Evolutionary conservation across 2,329 filamentous ascomycete species (phyloP).

Genomic region (Claviceps pazoutovae): DNA sequence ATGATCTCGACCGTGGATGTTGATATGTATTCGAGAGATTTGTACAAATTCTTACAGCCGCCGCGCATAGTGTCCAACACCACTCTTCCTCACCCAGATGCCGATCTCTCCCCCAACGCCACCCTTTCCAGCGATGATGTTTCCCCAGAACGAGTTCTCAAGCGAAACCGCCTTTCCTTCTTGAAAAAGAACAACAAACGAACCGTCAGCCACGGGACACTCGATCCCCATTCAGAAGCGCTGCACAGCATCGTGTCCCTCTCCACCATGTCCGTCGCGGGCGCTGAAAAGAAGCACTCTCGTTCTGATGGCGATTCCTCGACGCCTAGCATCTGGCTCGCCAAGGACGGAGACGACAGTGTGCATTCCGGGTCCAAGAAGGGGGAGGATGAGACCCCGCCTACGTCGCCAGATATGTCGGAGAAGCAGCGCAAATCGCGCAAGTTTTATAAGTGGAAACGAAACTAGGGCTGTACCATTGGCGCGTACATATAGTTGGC

Average conservation of each 20-base stretch:
- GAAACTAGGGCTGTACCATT: background rate
- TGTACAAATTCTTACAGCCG: background rate
- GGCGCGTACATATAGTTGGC: background rate
- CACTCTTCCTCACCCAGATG: slow-evolving; percentile 47
- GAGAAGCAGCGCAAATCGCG: slow-evolving; percentile 16
- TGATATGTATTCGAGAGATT: background rate
- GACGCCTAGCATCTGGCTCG: slow-evolving; percentile 16
- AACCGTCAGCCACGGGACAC: slow-evolving; percentile 32
- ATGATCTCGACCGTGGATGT: too few species aligned
- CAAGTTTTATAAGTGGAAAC: slow-evolving; percentile 7
- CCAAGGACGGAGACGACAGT: slow-evolving; percentile 27
- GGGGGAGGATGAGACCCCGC: slow-evolving; percentile 21
- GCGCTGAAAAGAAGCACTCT: slow-evolving; percentile 11
- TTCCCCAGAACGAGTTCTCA: slow-evolving; percentile 26
- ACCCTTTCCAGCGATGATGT: slow-evolving; percentile 42
- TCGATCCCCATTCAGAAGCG: slow-evolving; percentile 22
- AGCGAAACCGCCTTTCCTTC: slow-evolving; percentile 32
- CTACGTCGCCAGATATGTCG: slow-evolving; percentile 21
- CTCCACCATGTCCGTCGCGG: slow-evolving; percentile 13
- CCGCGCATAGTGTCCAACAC: slow-evolving; percentile 36
- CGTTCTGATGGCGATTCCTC: slow-evolving; percentile 12
- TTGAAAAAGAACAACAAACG: slow-evolving; percentile 32
- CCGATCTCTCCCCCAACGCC: slow-evolving; percentile 41
- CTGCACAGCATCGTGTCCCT: slow-evolving; percentile 21
- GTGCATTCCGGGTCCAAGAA: slow-evolving; percentile 12